Evolutionary conservation across 2,329 filamentous ascomycete genomes (phyloP), one percentile per base, ranked within the genome.

Genomic region (Bertia moriformis): DNA sequence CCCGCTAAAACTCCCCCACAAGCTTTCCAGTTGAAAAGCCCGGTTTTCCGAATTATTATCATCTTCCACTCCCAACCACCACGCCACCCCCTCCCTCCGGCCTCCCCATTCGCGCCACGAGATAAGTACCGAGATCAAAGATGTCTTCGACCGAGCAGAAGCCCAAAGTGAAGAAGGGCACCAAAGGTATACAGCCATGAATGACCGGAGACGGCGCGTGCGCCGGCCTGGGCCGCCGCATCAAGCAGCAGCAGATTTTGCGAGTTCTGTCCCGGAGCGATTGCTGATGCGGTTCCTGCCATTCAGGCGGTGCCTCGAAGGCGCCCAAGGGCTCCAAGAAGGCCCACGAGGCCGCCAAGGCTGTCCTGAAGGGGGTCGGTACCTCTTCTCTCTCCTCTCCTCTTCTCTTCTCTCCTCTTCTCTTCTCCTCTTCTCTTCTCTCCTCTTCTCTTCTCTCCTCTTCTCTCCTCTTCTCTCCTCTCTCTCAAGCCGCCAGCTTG

Each of bases 341-440:
- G 78, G 91, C 91, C 69, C 82, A 79, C 58, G 79, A 81, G 62
- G 91, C 91, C 63, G 84, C 91, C 57, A 96, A 98, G 78, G 84
- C 91, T 64, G 83, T 87, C 60, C 81, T 96, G 57, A 86, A 86
- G 71, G 89, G 88, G 66, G 86, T 93, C 87, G 73, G 85, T 81
- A 49, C n/a, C 22, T 22, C 43, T 38, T 49, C 44, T 43, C 40
- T 48, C 49, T 14, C n/a, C 22, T 18, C 35, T 14, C 17, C 19
- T 14, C 4, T 19, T n/a, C n/a, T n/a, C n/a, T n/a, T 19, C 3
- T 36, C n/a, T 37, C 7, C n/a, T 17, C 2, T 12, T 33, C 19
- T n/a, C 7, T 35, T 41, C n/a, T 39, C 30, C 19, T 12, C 4
- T 19, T 38, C 19, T 4, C 3, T 10, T 14, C 19, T 33, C 20